Base-by-base conservation (phyloP, 73 alveolate species). In the Breviolum minutum region DNA sequence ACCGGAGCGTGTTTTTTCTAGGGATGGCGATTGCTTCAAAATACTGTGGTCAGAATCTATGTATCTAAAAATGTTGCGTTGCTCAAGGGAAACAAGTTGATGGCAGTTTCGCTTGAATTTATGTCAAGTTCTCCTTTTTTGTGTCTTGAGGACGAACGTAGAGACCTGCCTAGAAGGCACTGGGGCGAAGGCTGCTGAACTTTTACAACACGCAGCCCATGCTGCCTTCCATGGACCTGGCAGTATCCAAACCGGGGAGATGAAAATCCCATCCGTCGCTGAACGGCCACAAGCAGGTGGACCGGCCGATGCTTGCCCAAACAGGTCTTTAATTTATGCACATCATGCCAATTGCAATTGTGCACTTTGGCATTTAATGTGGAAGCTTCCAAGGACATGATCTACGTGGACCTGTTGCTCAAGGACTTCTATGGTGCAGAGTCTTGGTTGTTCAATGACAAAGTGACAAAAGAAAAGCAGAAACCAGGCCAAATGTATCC, bases 231-330 rank as follows among this genome's bases (percentile, higher is more conserved):
- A 20, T 74, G 73, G 62, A 6, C 54, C 69, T 80, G 69, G 63
- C 62, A 29, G 17, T 29, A 30, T 8, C 13, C 29, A 40, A 27
- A 27, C 8, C 3, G 22, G 12, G 3, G 74, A 19, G 16, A 3
- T 61, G 62, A 20, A 81, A 81, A 40, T 3, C 61, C 92, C 74
- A 16, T 22, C 92, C 60, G 2, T 61, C 13, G 76, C 48, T 8
- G 76, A 61, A 7, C 71, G 92, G 73, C 92, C 92, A 61, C 92
- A 83, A 61, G 92, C 71, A 22, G 92, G 92, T 83, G 92, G 92
- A 62, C 92, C 92, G 10, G 76, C 92, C 8, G 92, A 61, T 14
- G 70, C 90, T 81, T 1, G 90, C 29, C 20, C 64, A 22, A 14
- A 24, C 11, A 40, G 63, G 63, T 29, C 9, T 76, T 27, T 26